Evolutionary conservation across 176 grass and related monocot genomes (phyloP).

Genomic region (Puccinellia tenuiflora): DNA sequence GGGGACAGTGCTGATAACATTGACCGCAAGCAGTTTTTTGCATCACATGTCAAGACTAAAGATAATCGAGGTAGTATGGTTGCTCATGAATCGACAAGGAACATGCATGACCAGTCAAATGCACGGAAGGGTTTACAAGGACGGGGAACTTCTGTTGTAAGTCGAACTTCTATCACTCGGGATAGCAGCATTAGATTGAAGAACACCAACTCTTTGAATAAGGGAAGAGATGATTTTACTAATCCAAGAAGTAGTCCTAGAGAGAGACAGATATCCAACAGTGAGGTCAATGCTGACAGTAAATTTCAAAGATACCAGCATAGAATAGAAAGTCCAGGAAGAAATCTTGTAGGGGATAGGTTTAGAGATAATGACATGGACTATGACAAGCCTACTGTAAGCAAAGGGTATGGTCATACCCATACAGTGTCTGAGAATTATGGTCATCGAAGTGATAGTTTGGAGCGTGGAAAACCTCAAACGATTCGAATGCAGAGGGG

Average conservation of each 20-base stretch:
- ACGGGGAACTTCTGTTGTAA: neutral
- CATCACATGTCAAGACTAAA: constrained; percentile 19
- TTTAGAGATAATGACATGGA: constrained; percentile 12
- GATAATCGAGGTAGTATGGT: constrained; percentile 3
- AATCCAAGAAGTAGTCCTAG: neutral
- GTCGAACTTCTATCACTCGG: neutral
- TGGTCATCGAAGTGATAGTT: constrained; percentile 17
- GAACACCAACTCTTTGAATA: constrained; percentile 11
- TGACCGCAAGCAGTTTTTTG: constrained; percentile 11
- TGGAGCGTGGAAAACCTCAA: constrained; percentile 14
- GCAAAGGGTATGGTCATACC: constrained; percentile 4
- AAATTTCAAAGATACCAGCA: constrained; percentile 27
- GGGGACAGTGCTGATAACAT: neutral
- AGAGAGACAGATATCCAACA: neutral
- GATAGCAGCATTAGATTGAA: constrained; percentile 5
- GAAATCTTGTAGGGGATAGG: constrained; percentile 4
- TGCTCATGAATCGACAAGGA: constrained; percentile 24
- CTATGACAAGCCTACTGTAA: constrained; percentile 15
- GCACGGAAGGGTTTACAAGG: constrained; percentile 12
- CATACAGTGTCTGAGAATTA: constrained; percentile 1
- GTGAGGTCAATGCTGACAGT: neutral
- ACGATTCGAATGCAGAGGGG: constrained; percentile 16
- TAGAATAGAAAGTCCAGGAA: constrained; percentile 15
- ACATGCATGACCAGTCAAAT: constrained; percentile 17
- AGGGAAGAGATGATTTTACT: neutral